phyloP scores from a whole-genome alignment of 257 asterid genomes.

The Fraxinus pennsylvanica region DNA sequence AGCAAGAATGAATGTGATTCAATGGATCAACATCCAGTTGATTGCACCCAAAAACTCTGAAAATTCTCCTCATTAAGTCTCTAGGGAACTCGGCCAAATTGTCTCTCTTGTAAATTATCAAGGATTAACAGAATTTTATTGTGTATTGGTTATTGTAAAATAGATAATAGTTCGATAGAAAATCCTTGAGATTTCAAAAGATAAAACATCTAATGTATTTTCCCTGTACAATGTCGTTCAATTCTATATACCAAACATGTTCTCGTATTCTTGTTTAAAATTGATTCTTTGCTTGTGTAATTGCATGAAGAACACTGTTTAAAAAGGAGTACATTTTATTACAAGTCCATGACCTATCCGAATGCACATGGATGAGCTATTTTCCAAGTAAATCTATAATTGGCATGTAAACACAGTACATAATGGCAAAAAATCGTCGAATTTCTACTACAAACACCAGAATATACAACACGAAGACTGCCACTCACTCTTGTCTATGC shows the following conservation, averaged over 20 bases:
- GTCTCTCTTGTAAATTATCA: too few relatives aligned
- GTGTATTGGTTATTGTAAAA: background rate
- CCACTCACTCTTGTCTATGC: background rate
- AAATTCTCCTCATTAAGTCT: background rate
- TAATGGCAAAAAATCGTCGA: background rate
- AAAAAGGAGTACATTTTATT: background rate
- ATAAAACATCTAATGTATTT: too few relatives aligned
- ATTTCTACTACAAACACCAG: background rate
- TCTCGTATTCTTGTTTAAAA: background rate
- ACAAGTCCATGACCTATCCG: background rate
- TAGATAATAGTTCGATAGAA: background rate
- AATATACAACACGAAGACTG: background rate
- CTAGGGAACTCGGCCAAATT: background rate
- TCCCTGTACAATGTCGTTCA: too few relatives aligned
- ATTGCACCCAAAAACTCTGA: constrained; percentile 45
- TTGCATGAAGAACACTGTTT: background rate
- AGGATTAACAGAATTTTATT: background rate
- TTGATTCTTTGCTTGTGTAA: background rate
- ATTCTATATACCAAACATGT: background rate
- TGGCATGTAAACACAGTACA: background rate
- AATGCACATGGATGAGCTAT: background rate
- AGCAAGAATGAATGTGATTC: constrained; percentile 65
- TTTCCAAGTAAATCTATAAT: background rate
- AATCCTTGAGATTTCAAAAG: too few relatives aligned
- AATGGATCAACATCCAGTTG: constrained; percentile 43